Evolutionary conservation across 2,329 filamentous ascomycete species (phyloP).

Genomic region (Hymenoscyphus infarciens): DNA sequence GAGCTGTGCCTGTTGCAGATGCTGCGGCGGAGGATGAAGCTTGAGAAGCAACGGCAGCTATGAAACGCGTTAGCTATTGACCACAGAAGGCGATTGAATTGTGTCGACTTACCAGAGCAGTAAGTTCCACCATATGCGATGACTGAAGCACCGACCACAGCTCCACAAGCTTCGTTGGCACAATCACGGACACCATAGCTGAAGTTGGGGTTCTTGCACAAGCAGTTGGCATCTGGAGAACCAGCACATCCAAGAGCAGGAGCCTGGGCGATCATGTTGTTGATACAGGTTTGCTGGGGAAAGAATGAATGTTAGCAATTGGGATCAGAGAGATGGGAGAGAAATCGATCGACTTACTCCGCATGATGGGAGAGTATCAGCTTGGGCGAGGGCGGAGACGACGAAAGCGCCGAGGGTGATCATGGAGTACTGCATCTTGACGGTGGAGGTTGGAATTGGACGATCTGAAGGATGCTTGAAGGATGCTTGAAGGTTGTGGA

Average conservation of each 20-base stretch:
- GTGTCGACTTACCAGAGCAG: constrained; percentile 25
- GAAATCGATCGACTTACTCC: constrained; percentile 32
- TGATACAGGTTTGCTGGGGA: constrained; percentile 39
- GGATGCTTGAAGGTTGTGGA: not conserved
- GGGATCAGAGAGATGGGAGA: not conserved
- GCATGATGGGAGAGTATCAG: constrained; percentile 31
- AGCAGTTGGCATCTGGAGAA: constrained; percentile 38
- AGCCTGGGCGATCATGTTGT: constrained; percentile 44
- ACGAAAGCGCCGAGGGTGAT: constrained; percentile 30
- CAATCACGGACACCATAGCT: constrained; percentile 47
- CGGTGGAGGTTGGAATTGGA: constrained; percentile 5
- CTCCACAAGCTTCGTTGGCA: constrained; percentile 41
- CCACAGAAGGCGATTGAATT: no score
- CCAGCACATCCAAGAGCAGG: constrained; percentile 39
- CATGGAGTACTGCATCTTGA: constrained; percentile 34
- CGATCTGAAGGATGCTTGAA: not conserved
- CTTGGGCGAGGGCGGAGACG: constrained; percentile 27
- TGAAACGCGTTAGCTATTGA: not conserved
- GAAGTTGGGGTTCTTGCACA: constrained; percentile 44
- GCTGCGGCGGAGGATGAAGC: not conserved
- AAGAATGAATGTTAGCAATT: constrained; percentile 20
- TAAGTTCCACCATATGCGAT: constrained; percentile 31
- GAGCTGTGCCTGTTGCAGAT: not conserved
- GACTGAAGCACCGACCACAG: constrained; percentile 28
- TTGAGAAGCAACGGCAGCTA: constrained; percentile 4